These are phyloP conservation scores for Raffaelea arxii DNA, from an alignment of 2,329 filamentous ascomycete species.

Conservation along the genomic window DNA sequence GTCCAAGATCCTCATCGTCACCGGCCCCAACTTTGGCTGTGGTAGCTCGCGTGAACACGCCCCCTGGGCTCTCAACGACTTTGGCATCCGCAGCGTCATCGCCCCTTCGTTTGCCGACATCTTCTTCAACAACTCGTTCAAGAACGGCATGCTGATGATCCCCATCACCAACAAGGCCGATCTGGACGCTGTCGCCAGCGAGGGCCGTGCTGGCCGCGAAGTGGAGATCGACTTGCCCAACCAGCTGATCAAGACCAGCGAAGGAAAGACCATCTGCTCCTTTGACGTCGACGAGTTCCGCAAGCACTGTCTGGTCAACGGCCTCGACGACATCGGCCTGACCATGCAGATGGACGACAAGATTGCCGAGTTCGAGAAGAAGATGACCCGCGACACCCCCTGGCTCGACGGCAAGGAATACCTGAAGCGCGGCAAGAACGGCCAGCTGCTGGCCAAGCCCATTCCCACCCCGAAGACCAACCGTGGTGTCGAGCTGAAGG, in stretches of 20 bases:
- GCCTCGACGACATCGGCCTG: conserved; percentile 88
- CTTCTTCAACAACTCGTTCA: conserved; percentile 99
- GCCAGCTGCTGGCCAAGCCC: conserved; percentile 46
- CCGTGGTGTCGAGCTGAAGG: conserved; percentile 69
- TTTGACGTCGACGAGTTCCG: conserved; percentile 92
- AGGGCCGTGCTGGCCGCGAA: conserved; percentile 71
- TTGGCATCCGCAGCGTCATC: conserved; percentile 89
- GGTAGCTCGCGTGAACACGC: conserved; percentile 90
- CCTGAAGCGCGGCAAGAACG: conserved; percentile 49
- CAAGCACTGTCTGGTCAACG: conserved; percentile 89
- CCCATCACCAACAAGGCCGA: conserved; percentile 57
- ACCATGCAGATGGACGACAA: conserved; percentile 89
- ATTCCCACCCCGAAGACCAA: conserved; percentile 79
- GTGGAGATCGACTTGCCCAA: conserved; percentile 82
- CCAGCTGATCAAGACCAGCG: conserved; percentile 68
- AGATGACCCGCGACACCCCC: conserved; percentile 67
- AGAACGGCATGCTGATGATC: conserved; percentile 97
- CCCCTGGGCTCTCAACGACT: conserved; percentile 93
- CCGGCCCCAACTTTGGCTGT: conserved; percentile 91
- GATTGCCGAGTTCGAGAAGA: conserved; percentile 73
- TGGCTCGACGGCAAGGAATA: conserved; percentile 88
- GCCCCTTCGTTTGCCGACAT: conserved; percentile 83
- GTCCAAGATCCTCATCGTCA: conserved; percentile 83
- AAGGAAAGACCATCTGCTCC: conserved; percentile 61
- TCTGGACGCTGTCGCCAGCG: conserved; percentile 61